These are phyloP conservation scores for Trypanosomatidae sp. DNA, from an alignment of 208 protist genomes.

Conservation along the genomic window DNA sequence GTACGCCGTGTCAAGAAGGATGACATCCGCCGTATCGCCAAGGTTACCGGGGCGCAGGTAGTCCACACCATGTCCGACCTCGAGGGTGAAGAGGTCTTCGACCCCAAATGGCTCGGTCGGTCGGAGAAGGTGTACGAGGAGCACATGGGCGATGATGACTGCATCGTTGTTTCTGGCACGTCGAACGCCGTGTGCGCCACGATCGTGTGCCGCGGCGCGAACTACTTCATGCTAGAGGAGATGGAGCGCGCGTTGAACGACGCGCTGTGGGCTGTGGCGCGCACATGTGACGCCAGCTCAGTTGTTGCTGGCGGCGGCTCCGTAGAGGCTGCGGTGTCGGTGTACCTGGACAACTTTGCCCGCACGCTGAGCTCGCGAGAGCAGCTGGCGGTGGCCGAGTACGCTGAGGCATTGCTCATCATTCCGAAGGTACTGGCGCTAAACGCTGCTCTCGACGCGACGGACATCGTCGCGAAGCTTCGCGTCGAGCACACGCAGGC, in stretches of 20 bases:
- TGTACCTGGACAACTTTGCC: slow-evolving; percentile 99
- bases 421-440: slow-evolving; percentile 99
- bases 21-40: slow-evolving; percentile 97
- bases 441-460: slow-evolving; percentile 99
- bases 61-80: slow-evolving; percentile 96
- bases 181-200: slow-evolving; percentile 88
- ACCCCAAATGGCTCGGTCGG: slow-evolving; percentile 92
- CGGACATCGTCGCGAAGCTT: slow-evolving; percentile 98
- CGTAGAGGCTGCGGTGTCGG: slow-evolving; percentile 98
- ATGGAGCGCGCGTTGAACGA: slow-evolving; percentile 99
- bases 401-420: slow-evolving; percentile 98
- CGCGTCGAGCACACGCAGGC: slow-evolving; percentile 94
- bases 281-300: slow-evolving; percentile 96
- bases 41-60: slow-evolving; percentile 95
- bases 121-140: slow-evolving; percentile 97
- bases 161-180: slow-evolving; percentile 94
- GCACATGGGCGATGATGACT: slow-evolving; percentile 97
- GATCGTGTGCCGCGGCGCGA: slow-evolving; percentile 99
- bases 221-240: slow-evolving; percentile 97
- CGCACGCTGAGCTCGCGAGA: slow-evolving; percentile 96
- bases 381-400: slow-evolving; percentile 99
- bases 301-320: slow-evolving; percentile 99
- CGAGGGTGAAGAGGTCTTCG: slow-evolving; percentile 98
- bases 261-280: slow-evolving; percentile 98
- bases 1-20: slow-evolving; percentile 97